These are phyloP conservation scores for Solanum hybrid DNA, from an alignment of 305 asterid species.

Conservation along the genomic window DNA sequence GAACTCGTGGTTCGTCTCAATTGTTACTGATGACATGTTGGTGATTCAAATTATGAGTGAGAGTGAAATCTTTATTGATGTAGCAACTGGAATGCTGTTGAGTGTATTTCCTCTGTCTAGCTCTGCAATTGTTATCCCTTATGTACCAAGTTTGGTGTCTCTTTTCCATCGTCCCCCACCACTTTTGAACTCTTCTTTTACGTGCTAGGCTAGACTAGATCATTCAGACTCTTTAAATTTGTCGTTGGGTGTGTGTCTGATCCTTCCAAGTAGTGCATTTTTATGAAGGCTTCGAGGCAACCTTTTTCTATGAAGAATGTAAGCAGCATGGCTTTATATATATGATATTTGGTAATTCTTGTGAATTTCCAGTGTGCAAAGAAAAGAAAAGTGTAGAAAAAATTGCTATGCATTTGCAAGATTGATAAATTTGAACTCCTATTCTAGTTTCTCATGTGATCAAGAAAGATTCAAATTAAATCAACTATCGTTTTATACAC, in stretches of 20 bases:
- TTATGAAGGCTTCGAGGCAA: neutral
- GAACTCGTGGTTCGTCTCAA: neutral
- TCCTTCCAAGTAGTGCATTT: neutral
- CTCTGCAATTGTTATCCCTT: neutral
- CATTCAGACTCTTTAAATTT: neutral
- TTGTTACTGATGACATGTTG: neutral
- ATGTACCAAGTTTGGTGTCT: neutral
- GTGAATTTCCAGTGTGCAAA: neutral
- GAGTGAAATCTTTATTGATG: neutral
- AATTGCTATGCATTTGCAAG: neutral
- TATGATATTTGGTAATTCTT: neutral
- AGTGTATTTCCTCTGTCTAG: neutral
- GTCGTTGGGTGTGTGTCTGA: neutral
- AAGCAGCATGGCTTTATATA: too few species aligned
- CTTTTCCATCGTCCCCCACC: neutral
- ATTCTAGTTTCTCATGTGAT: neutral
- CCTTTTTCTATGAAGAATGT: neutral
- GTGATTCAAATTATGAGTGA: neutral
- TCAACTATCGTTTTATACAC: neutral
- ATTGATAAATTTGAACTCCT: neutral
- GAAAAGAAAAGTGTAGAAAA: neutral
- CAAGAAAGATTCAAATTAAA: neutral
- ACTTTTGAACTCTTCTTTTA: neutral
- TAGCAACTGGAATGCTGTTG: neutral
- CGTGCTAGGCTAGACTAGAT: neutral